Evolutionary conservation across 2,329 filamentous ascomycete genomes (phyloP).

Genomic region (Cadophora luteo-olivacea): DNA sequence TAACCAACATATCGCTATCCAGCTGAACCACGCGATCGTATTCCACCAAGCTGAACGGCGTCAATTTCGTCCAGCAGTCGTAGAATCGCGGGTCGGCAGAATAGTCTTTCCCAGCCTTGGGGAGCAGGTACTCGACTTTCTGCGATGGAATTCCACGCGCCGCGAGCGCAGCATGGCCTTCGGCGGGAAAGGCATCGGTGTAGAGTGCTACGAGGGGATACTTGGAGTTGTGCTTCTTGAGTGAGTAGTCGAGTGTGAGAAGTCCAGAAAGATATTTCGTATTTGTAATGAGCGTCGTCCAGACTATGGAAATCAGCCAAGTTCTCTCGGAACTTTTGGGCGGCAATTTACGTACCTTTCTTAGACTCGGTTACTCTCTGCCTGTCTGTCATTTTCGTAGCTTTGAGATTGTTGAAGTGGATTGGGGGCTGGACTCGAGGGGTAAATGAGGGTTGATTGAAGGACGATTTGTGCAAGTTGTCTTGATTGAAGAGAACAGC

Average conservation of each 20-base stretch:
- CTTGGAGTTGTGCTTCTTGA: conserved; percentile 66
- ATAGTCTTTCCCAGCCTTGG: conserved; percentile 70
- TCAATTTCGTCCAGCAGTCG: conserved; percentile 89
- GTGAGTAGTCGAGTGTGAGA: conserved; percentile 79
- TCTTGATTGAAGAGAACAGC: neutral
- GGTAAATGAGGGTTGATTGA: neutral
- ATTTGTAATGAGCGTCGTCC: conserved; percentile 89
- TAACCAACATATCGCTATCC: conserved; percentile 86
- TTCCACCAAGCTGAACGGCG: conserved; percentile 76
- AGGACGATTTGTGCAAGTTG: neutral
- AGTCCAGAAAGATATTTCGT: conserved; percentile 81
- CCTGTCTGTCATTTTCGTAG: conserved; percentile 30
- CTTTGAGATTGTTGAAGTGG: neutral
- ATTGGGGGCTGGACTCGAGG: neutral
- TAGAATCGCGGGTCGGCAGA: conserved; percentile 82
- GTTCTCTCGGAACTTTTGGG: neutral
- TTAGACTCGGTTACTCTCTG: conserved; percentile 41
- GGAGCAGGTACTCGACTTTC: conserved; percentile 75
- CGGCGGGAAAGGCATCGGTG: conserved; percentile 74
- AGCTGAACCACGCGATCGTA: conserved; percentile 84
- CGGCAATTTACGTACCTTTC: conserved; percentile 35
- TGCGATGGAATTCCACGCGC: conserved; percentile 73
- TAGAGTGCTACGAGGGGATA: conserved; percentile 87
- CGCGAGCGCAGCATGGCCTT: conserved; percentile 73
- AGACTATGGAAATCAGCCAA: conserved; percentile 62